These are phyloP conservation scores for Penicillium canariense DNA, from an alignment of 495 filamentous ascomycete genomes.

Conservation along the genomic window DNA sequence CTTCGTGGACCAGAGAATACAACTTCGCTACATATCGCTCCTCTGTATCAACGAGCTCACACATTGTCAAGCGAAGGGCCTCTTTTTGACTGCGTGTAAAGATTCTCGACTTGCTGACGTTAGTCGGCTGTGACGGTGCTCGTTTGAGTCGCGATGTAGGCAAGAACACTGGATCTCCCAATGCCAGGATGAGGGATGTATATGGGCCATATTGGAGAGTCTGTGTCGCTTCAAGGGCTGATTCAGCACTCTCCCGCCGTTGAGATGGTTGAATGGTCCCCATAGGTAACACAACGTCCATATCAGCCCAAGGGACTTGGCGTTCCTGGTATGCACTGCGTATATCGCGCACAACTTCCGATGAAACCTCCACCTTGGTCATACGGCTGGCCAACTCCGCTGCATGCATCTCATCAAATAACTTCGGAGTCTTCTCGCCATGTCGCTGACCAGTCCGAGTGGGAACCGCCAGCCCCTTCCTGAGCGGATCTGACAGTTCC, in stretches of 20 bases:
- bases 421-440: constrained; percentile 48
- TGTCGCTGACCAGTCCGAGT: constrained; percentile 30
- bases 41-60: constrained; percentile 89
- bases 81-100: constrained; percentile 81
- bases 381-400: constrained; percentile 84
- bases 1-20: constrained; percentile 71
- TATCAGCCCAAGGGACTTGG: constrained; percentile 75
- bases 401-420: constrained; percentile 91
- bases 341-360: constrained; percentile 68
- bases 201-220: constrained; percentile 71
- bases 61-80: constrained; percentile 81
- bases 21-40: constrained; percentile 88
- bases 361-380: constrained; percentile 69
- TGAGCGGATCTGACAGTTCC: constrained; percentile 75
- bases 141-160: constrained; percentile 84
- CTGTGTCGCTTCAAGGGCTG: constrained; percentile 54
- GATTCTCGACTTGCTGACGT: constrained; percentile 66
- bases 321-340: constrained; percentile 71
- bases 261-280: constrained; percentile 59
- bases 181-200: constrained; percentile 65
- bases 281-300: constrained; percentile 81
- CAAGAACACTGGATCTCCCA: constrained; percentile 81
- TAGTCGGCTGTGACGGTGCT: constrained; percentile 81
- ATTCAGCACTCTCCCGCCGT: constrained; percentile 35
- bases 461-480: constrained; percentile 49